Evolutionary conservation across 2,329 filamentous ascomycete species (phyloP).

Genomic region (Cadophora gregata): DNA sequence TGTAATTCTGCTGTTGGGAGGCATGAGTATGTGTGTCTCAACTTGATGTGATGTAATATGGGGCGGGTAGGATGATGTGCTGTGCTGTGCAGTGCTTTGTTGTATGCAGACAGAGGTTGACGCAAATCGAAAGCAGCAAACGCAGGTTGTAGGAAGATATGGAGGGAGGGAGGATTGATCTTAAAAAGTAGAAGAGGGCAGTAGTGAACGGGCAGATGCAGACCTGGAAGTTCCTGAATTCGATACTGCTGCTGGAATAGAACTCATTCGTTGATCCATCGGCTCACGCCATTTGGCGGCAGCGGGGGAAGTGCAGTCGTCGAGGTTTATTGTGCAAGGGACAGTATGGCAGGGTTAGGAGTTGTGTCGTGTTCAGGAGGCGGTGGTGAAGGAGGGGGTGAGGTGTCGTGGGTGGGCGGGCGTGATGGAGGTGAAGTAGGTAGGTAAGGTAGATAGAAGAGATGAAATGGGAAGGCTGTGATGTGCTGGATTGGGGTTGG

Average conservation of each 20-base stretch:
- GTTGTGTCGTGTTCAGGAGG: neutral
- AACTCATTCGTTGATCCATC: slow-evolving; percentile 39
- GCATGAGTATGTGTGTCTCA: slow-evolving; percentile 32
- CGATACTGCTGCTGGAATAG: slow-evolving; percentile 32
- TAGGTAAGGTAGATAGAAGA: neutral
- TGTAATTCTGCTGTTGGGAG: slow-evolving; percentile 81
- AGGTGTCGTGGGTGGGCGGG: no score
- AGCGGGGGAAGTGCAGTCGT: slow-evolving; percentile 20
- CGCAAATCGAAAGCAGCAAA: slow-evolving; percentile 22
- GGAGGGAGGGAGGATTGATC: slow-evolving; percentile 8
- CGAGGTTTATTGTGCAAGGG: slow-evolving; percentile 8
- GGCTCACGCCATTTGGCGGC: slow-evolving; percentile 37
- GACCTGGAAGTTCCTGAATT: slow-evolving; percentile 32
- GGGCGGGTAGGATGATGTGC: neutral
- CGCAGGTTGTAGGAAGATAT: slow-evolving; percentile 1
- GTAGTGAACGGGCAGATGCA: slow-evolving; percentile 30
- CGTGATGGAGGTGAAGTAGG: neutral
- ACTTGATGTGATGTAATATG: slow-evolving; percentile 17
- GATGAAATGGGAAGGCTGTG: slow-evolving; percentile 6
- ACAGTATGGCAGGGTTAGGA: neutral
- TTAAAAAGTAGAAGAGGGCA: slow-evolving; percentile 28
- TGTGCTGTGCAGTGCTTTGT: slow-evolving; percentile 2
- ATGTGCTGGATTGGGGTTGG: slow-evolving; percentile 14
- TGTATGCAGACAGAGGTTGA: slow-evolving; percentile 23
- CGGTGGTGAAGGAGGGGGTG: slow-evolving; percentile 4